phyloP scores from a whole-genome alignment of 176 grass and related monocot genomes.

The Microstegium vimineum region DNA sequence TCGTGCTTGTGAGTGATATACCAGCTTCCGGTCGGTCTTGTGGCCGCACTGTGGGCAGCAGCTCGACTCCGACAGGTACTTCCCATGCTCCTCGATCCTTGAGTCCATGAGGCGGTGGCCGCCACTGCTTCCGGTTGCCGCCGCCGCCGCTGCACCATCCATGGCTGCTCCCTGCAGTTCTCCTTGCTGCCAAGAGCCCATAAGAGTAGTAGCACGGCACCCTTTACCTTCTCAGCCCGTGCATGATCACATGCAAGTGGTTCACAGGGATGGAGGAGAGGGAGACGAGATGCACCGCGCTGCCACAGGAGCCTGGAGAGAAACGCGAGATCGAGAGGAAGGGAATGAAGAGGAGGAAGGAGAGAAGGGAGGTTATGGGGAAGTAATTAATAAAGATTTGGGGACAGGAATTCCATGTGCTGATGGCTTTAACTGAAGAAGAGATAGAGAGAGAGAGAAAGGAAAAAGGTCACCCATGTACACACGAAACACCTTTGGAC shows the following conservation, averaged over 20 bases:
- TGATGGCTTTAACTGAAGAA: constrained; percentile 72
- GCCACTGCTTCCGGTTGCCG: neutral
- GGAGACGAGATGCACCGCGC: neutral
- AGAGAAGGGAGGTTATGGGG: constrained; percentile 6
- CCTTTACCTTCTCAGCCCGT: constrained; percentile 16
- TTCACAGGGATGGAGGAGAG: neutral
- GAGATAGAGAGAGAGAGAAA: constrained; percentile 32
- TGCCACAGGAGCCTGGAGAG: neutral
- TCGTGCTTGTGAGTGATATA: constrained; percentile 15
- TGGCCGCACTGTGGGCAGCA: constrained; percentile 75
- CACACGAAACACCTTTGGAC: constrained; percentile 65
- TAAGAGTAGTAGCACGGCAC: neutral
- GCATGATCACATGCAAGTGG: constrained; percentile 49
- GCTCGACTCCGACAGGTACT: constrained; percentile 42
- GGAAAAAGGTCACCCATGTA: constrained; percentile 54
- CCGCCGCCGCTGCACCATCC: constrained; percentile 24
- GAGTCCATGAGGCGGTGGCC: constrained; percentile 24
- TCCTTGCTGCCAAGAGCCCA: neutral
- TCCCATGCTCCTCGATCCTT: constrained; percentile 60
- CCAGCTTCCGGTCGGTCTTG: constrained; percentile 52
- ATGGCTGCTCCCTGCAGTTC: constrained; percentile 12
- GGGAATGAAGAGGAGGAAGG: constrained; percentile 19
- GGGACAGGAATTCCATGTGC: constrained; percentile 64
- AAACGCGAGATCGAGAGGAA: neutral
- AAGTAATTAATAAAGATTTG: constrained; percentile 51